phyloP scores from a whole-genome alignment of 2,329 filamentous ascomycete species.

The Trichoderma sp. region DNA sequence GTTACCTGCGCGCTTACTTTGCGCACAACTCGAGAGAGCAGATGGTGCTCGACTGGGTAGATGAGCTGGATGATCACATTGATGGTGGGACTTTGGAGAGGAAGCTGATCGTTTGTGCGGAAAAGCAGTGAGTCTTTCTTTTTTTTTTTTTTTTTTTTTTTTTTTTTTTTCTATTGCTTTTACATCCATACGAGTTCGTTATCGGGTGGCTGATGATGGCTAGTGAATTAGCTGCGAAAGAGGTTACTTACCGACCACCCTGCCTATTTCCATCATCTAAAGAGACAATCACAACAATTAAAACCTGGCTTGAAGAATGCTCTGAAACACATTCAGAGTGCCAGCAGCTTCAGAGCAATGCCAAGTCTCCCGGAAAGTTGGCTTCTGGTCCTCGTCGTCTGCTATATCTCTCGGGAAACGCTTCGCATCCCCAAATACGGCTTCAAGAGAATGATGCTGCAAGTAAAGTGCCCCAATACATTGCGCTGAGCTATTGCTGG shows the following conservation, averaged over 20 bases:
- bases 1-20: slow-evolving; percentile 8
- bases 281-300: neutral
- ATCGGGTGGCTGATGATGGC: neutral
- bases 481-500: slow-evolving; percentile 7
- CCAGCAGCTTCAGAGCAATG: neutral
- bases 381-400: neutral
- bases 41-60: slow-evolving; percentile 17
- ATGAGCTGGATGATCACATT: slow-evolving; percentile 9
- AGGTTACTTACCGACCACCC: neutral
- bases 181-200: too few relatives aligned
- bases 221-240: slow-evolving; percentile 8
- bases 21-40: slow-evolving; percentile 12
- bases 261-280: neutral
- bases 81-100: slow-evolving; percentile 1
- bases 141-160: too few relatives aligned
- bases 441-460: neutral
- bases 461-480: neutral
- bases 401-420: neutral
- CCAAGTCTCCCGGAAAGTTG: neutral
- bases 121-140: neutral
- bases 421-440: neutral
- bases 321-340: neutral
- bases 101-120: slow-evolving; percentile 6
- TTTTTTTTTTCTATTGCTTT: too few relatives aligned
- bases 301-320: slow-evolving; percentile 6